Evolutionary conservation across 2,329 filamentous ascomycete species (phyloP).

Genomic region (Fusarium anguioides): DNA sequence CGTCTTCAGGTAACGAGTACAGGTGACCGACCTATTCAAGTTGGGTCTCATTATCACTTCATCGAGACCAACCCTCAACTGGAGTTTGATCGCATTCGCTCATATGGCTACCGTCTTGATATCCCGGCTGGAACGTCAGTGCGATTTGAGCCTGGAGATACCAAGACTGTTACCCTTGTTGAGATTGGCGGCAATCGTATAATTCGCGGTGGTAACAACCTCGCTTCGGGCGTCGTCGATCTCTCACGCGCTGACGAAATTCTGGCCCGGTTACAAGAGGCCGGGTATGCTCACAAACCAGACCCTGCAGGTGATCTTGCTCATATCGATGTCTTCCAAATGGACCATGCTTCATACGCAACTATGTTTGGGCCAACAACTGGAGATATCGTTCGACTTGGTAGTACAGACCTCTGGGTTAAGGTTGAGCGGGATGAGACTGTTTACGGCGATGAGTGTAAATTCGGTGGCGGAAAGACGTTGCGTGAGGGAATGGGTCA

Average conservation of each 20-base stretch:
- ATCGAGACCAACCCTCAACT: constrained; percentile 93
- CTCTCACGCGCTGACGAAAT: constrained; percentile 72
- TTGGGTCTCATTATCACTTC: constrained; percentile 96
- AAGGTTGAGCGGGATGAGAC: constrained; percentile 89
- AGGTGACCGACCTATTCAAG: constrained; percentile 91
- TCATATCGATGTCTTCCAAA: constrained; percentile 70
- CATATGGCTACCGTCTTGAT: constrained; percentile 88
- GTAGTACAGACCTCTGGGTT: constrained; percentile 89
- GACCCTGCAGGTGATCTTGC: constrained; percentile 68
- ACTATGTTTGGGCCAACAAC: constrained; percentile 94
- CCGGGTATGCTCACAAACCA: constrained; percentile 81
- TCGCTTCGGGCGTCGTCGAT: constrained; percentile 81
- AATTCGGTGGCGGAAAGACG: constrained; percentile 95
- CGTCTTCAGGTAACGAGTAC: constrained; percentile 82
- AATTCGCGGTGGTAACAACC: constrained; percentile 84
- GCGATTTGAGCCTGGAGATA: constrained; percentile 93
- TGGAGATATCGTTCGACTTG: constrained; percentile 85
- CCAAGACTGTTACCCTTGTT: constrained; percentile 88
- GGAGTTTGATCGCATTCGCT: constrained; percentile 83
- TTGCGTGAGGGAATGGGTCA: constrained; percentile 96
- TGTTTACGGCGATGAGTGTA: constrained; percentile 90
- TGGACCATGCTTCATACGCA: constrained; percentile 83
- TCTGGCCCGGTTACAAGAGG: constrained; percentile 71
- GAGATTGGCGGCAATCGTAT: constrained; percentile 84
- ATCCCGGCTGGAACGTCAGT: constrained; percentile 92